These are phyloP conservation scores for Tirmania nivea DNA, from an alignment of 495 filamentous ascomycete species.

Conservation along the genomic window DNA sequence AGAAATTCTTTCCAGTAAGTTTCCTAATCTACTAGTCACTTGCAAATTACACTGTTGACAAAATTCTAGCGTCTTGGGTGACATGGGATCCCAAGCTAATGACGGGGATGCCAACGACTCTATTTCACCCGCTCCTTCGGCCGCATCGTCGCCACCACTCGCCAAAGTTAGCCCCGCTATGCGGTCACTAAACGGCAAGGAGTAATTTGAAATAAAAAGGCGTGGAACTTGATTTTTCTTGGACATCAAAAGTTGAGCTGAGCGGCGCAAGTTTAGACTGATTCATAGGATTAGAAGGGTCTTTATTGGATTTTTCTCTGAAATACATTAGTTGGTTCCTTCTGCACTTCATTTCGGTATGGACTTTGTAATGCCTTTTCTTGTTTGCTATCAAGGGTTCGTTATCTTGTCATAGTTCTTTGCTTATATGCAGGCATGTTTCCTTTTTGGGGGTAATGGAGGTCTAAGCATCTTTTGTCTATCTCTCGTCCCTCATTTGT, in stretches of 20 bases:
- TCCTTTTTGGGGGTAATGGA: not conserved
- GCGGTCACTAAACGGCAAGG: not conserved
- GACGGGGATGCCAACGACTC: conserved; percentile 25
- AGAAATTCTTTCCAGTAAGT: conserved; percentile 81
- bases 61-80: conserved; percentile 13
- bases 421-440: not conserved
- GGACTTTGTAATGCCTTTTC: not conserved
- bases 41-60: conserved; percentile 5
- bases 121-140: conserved; percentile 38
- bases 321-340: not conserved
- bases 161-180: conserved; percentile 30
- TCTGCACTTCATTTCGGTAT: not conserved
- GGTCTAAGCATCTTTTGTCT: not conserved
- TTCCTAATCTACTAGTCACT: not conserved
- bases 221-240: not conserved
- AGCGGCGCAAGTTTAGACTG: not conserved
- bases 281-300: not conserved
- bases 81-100: conserved; percentile 23
- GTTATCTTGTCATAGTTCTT: not conserved
- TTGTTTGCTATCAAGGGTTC: not conserved
- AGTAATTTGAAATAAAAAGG: not conserved
- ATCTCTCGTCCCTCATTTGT: not conserved
- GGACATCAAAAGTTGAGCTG: not conserved
- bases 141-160: conserved; percentile 33
- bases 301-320: not conserved